These are phyloP conservation scores for Lepidium aucheri DNA, from an alignment of 345 rosid species.

Conservation along the genomic window DNA sequence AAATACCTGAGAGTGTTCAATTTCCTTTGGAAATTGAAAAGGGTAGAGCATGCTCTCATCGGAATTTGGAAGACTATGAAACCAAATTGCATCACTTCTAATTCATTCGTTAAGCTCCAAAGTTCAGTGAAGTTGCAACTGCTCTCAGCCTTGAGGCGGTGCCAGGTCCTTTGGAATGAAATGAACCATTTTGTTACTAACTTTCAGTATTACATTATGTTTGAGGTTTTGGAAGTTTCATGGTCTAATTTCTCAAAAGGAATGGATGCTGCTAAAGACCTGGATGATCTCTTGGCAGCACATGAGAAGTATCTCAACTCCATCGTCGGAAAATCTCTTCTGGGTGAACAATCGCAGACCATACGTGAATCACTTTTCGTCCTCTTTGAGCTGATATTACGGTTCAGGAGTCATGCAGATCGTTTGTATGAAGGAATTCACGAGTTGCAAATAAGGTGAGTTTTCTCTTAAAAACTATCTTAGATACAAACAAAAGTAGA, in stretches of 20 bases:
- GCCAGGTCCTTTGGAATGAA: slow-evolving; percentile 96
- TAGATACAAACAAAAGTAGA: background rate
- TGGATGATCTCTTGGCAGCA: slow-evolving; percentile 92
- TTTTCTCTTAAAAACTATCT: background rate
- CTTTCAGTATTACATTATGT: slow-evolving; percentile 97
- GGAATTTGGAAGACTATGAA: slow-evolving; percentile 99
- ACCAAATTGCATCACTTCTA: slow-evolving; percentile 86
- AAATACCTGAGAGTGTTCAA: slow-evolving; percentile 83
- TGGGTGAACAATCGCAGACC: slow-evolving; percentile 80
- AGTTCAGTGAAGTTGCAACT: slow-evolving; percentile 61
- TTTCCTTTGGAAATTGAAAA: slow-evolving; percentile 93
- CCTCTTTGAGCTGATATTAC: slow-evolving; percentile 81
- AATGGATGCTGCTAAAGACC: slow-evolving; percentile 90
- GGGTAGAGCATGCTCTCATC: slow-evolving; percentile 93
- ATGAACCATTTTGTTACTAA: slow-evolving; percentile 97
- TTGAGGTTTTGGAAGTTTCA: slow-evolving; percentile 95
- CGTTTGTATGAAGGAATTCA: slow-evolving; percentile 80
- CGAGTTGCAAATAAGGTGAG: slow-evolving; percentile 83
- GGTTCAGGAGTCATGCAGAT: slow-evolving; percentile 84
- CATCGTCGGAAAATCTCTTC: slow-evolving; percentile 82
- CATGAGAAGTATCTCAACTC: slow-evolving; percentile 89
- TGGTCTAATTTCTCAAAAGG: slow-evolving; percentile 88
- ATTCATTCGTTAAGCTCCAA: slow-evolving; percentile 69
- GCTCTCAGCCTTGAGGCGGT: slow-evolving; percentile 74
- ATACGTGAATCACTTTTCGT: slow-evolving; percentile 72